Evolutionary conservation across 139 green algal species (phyloP).

Genomic region (Raphidocelis subcapitata): DNA sequence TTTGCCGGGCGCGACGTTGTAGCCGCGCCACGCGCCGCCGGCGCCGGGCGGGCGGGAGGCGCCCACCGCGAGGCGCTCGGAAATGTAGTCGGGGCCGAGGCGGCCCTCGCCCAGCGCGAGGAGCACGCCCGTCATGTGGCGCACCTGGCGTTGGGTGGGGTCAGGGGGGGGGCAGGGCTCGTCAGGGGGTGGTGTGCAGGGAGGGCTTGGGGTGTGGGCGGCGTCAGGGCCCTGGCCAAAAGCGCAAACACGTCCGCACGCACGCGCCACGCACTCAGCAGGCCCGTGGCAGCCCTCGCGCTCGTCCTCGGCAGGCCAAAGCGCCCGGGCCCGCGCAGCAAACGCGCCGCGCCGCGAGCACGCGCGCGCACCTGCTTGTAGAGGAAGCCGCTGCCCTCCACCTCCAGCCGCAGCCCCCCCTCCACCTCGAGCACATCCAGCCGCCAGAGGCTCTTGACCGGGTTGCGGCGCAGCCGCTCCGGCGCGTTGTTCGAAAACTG

Average conservation of each 20-base stretch:
- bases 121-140: conserved; percentile 75
- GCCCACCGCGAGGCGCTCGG: conserved; percentile 24
- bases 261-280: too few species aligned
- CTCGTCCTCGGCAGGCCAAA: too few species aligned
- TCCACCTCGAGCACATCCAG: conserved; percentile 51
- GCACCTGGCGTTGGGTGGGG: conserved; percentile 31
- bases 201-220: too few species aligned
- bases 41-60: conserved; percentile 1
- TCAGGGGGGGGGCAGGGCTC: too few species aligned
- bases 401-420: conserved; percentile 27
- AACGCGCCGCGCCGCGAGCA: too few species aligned
- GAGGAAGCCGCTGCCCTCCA: conserved; percentile 76
- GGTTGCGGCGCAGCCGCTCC: conserved; percentile 35
- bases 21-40: conserved; percentile 36
- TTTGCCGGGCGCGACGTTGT: conserved; percentile 55
- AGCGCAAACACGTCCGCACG: too few species aligned
- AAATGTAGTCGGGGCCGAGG: conserved; percentile 9
- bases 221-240: too few species aligned
- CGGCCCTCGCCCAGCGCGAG: conserved; percentile 43
- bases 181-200: too few species aligned
- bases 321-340: too few species aligned
- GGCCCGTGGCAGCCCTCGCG: too few species aligned
- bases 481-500: conserved; percentile 54
- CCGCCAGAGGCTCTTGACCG: conserved; percentile 55
- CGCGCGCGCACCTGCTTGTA: conserved; percentile 64